Evolutionary conservation across 2,329 filamentous ascomycete species (phyloP), one percentile per base, ranked within the genome.

Genomic region (Sclerotinia borealis): DNA sequence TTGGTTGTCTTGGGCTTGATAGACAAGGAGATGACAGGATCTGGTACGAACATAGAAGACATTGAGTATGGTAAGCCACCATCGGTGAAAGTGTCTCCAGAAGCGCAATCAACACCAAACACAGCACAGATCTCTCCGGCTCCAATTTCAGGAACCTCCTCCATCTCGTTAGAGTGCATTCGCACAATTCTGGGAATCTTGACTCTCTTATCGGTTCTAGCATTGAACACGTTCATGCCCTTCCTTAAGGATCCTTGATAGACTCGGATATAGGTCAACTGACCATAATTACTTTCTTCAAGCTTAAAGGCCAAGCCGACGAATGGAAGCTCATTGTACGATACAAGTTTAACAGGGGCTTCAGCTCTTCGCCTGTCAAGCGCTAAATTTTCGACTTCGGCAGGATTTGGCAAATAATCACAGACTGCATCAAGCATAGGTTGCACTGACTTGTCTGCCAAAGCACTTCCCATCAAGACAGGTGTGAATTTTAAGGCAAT

Each of bases 101-200:
- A 98, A 41, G 95, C 93, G 76, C 95, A 99, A 72, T 99, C 95
- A 61, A 99, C 91, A 73, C 95, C 95, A 74, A 99, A 99, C 64
- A 99, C 95, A 66, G 95, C 95, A 75, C 95, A 99, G 68, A 99
- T 99, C 77, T 99, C 95, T 77, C 95, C 95, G 61, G 95, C 93
- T 59, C 93, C 92, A 67, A 99, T 89, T 76, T 97, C 93, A 63
- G 79, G 82, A 36, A 97, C 92, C 74, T 99, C 95, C 77, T 99
- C 95, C 93, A 99, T 96, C 75, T 99, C 95, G 75, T 98, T 96
- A 51, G 93, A 96, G 81, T 99, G 95, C 95, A 99, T 99, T 67
- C 95, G 92, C 67, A 99, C 95, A 72, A 99, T 98, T 74, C 93
- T 90, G 25, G 95, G 95, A 64, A 99, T 89, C 78, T 96, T 93